A percentile compares a stretch with the other conserved stretches of the same genome.
Conservation (phyloP, 139 green algal species). For the Chlorella vulgaris region DNA sequence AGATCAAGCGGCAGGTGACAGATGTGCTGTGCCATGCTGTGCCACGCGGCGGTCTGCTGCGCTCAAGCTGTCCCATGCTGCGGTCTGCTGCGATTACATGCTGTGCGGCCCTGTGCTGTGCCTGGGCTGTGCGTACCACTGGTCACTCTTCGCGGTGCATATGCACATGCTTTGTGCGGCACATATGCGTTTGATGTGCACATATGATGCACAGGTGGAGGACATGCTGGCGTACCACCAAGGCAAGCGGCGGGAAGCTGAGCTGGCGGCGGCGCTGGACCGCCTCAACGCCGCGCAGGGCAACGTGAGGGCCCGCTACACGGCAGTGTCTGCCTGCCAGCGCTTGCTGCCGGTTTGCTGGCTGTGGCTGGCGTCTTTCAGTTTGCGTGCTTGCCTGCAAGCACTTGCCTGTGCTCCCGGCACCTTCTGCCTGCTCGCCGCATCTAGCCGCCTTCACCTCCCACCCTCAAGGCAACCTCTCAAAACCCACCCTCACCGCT, state of each 20-base stretch:
- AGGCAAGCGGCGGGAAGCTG: constrained; percentile 39
- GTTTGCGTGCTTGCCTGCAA: neutral
- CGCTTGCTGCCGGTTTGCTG: neutral
- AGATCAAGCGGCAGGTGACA: constrained; percentile 29
- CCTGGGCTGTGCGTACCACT: too few relatives aligned
- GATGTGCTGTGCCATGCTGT: neutral
- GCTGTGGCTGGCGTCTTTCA: neutral
- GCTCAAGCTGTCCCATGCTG: neutral
- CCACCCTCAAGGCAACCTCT: neutral
- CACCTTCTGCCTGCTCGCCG: neutral
- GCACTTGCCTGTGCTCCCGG: neutral
- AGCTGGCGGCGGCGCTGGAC: constrained; percentile 44
- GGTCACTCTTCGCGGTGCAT: too few relatives aligned
- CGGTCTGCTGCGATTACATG: too few relatives aligned
- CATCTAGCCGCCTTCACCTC: neutral
- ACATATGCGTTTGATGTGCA: neutral
- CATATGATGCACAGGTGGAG: constrained; percentile 26
- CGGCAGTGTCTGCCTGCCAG: neutral
- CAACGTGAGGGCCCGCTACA: neutral
- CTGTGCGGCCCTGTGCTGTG: too few relatives aligned
- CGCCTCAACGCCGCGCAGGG: neutral
- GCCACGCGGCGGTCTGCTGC: neutral
- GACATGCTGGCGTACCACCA: constrained; percentile 51
- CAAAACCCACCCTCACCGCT: too few relatives aligned
- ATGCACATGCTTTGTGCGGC: neutral